Conservation (phyloP, 306 rosid genomes). For the Astragalus membranaceus region DNA sequence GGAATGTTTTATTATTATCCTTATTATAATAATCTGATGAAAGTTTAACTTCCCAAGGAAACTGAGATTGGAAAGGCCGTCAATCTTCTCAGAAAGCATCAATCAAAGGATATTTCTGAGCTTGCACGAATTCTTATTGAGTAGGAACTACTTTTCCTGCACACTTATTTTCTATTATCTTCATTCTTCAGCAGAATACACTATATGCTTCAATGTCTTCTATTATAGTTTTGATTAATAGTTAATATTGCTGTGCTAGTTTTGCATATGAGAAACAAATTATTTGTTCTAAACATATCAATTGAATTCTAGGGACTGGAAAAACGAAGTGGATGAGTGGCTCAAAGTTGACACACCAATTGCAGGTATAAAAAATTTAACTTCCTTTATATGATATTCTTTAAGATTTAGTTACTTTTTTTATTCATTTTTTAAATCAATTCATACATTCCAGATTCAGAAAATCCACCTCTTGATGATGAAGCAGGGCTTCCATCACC, state of each 20-base stretch:
- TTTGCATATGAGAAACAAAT: background rate
- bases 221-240: no score
- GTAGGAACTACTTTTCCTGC: constrained; percentile 33
- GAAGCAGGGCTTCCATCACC: constrained; percentile 80
- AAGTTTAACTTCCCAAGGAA: constrained; percentile 41
- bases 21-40: background rate
- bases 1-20: background rate
- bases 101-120: constrained; percentile 41
- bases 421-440: background rate
- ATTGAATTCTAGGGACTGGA: constrained; percentile 60
- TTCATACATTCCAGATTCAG: constrained; percentile 50
- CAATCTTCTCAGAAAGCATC: constrained; percentile 53
- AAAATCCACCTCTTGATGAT: constrained; percentile 32
- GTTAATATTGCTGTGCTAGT: no score
- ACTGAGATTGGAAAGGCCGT: constrained; percentile 90
- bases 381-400: background rate
- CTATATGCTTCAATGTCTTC: no score
- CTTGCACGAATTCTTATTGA: constrained; percentile 54
- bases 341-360: constrained; percentile 36
- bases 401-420: background rate
- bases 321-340: constrained; percentile 67
- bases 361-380: constrained; percentile 24
- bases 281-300: background rate
- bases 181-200: no score
- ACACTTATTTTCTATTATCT: background rate